Evolutionary conservation across 805 yeast species (phyloP).

Genomic region (Yarrowia deformans): DNA sequence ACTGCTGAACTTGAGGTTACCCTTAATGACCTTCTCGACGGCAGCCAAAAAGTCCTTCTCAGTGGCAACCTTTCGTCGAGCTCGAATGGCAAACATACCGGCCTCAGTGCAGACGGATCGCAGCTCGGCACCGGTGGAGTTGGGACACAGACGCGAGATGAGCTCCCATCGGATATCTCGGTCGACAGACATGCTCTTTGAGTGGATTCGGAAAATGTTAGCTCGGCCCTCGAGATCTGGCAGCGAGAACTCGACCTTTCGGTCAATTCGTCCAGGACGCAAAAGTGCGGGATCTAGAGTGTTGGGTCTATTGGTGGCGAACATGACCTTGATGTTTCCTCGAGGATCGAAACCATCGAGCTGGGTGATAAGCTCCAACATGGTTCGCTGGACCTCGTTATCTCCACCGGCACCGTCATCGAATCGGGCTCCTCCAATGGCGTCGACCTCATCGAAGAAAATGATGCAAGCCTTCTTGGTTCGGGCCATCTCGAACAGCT

Average conservation of each 20-base stretch:
- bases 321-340: conserved; percentile 99
- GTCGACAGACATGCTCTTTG: conserved; percentile 97
- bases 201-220: conserved; percentile 94
- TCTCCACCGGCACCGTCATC: conserved; percentile 99
- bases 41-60: conserved; percentile 98
- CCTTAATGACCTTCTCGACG: conserved; percentile 98
- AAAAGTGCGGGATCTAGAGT: conserved; percentile 96
- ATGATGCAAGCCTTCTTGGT: conserved; percentile 98
- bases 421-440: conserved; percentile 99
- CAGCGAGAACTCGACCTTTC: conserved; percentile 95
- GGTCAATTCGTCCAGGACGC: conserved; percentile 98
- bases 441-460: conserved; percentile 98
- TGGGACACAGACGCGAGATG: conserved; percentile 96
- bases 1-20: conserved; percentile 95
- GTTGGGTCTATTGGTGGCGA: conserved; percentile 98
- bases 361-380: conserved; percentile 97
- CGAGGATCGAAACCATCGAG: conserved; percentile 98
- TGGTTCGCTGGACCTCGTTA: conserved; percentile 98
- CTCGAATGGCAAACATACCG: conserved; percentile 99
- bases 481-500: conserved; percentile 98
- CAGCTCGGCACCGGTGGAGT: conserved; percentile 97
- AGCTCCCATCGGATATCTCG: conserved; percentile 98
- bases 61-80: conserved; percentile 96
- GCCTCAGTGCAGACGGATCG: conserved; percentile 99
- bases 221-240: conserved; percentile 99